Base-by-base conservation (phyloP, 1,284 basidiomycete genomes). In the Taiwanofungus camphoratus region DNA sequence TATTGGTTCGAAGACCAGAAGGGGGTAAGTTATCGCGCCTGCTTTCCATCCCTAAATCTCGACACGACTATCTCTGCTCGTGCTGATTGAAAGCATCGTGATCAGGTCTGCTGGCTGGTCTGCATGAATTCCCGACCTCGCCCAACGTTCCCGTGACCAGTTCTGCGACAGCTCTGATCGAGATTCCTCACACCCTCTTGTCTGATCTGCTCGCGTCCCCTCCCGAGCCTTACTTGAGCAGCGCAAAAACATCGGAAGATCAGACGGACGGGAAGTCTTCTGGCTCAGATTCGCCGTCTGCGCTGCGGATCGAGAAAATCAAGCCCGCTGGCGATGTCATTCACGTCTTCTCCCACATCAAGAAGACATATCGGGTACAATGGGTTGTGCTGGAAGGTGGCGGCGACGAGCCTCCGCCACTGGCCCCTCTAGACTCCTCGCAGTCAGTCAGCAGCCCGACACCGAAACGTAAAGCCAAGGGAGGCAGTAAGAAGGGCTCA, bases 271-370 rank as follows among this genome's bases (percentile, higher is more conserved):
- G 13, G 36, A 37, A 26, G 23, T 15, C 33, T n/a, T 29, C 37
- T 27, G 19, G 12, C 21, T 26, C 38, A 35, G 21, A 41, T 22
- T 15, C 0, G 19, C 21, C 42, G 31, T 23, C 13, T 37, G 39
- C 43, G 29, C 45, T 70, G 38, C 63, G 57, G 22, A 70, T 84
- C 27, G 59, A 64, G 29, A 64, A 70, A 41, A 68, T 81, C 39
- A 66, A 67, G 44, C 65, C 70, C 13, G 74, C 68, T 16, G 82
- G 83, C 13, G 78, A 84, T 45, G 79, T 95, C 24, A 53, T 82
- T 1, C 93, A 96, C 58, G 70, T 92, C 41, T 97, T 96, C 66
- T 90, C 87, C 2, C 93, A 98, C 61, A 88, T 96, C 58, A 79
- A 75, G 55, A 91, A 95, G 69, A 92, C 87, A 7, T 96, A 95